Evolutionary conservation across 1,139 yeast species (phyloP), one percentile per base, ranked within the genome.

Genomic region (Taphrina populina): DNA sequence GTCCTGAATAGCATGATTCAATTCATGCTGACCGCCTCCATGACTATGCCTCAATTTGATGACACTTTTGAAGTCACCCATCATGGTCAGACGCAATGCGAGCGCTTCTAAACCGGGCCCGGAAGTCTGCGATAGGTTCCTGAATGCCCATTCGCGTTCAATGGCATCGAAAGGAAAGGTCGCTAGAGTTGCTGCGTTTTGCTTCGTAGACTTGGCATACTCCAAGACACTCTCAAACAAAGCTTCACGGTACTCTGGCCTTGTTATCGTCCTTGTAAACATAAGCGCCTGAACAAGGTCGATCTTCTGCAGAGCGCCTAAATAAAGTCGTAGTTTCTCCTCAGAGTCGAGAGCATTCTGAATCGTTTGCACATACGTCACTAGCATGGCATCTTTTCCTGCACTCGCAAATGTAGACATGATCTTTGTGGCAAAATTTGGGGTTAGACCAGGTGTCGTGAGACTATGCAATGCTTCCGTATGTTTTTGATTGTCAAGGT

Each of bases 391-490:
- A 29, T 21, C 19, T 8, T 41, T 32, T 3, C 44, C 46, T 10
- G 54, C 40, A 6, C 23, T 19, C 7, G 26, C 32, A 13, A 49
- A 49, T 8, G 46, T 30, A 2, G 44, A 13, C 33, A 49, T 30
- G 20, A 49, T 49, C 46, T 49, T 49, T 32, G 46, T 49, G 32
- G 35, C 44, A 24, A 49, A 49, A 20, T 49, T 49, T 21, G 54
- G 54, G 24, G 54, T 37, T 23, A 49, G 32, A 23, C 39, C 44
- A 7, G 54, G 54, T 19, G 35, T 20, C 19, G 44, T 27, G 20
- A 49, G 35, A 15, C 46, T 37, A 10, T 15, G 10, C 19, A 49
- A 15, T 4, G 54, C 54, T 13, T 49, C 46, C 15, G 35, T 32
- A 17, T 39, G 20, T 29, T 30, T 21, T 26, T 37, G 32, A 19